phyloP scores from a whole-genome alignment of 139 green algal species.

The Diplosphaera chodatii region DNA sequence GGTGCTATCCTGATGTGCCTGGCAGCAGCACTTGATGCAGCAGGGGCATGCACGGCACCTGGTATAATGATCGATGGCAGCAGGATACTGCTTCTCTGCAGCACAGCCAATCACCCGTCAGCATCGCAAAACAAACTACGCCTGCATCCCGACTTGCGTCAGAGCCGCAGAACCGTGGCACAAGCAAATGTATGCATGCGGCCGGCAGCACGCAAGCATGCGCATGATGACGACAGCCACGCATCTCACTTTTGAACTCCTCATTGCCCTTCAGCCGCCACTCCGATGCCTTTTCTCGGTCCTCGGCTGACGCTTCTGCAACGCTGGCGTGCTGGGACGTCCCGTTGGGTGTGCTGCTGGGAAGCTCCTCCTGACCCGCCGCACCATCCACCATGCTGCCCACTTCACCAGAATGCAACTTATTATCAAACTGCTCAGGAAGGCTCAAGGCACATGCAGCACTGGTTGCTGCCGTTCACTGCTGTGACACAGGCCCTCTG shows the following conservation, averaged over 20 bases:
- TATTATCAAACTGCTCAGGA: too few species aligned
- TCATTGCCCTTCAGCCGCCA: slow-evolving; percentile 34
- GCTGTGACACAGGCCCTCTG: too few species aligned
- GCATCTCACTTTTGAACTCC: slow-evolving; percentile 43
- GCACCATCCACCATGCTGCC: not conserved
- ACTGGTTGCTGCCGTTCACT: too few species aligned
- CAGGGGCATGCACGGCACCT: not conserved
- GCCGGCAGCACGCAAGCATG: too few species aligned
- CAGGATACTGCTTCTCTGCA: slow-evolving; percentile 75
- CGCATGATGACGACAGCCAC: not conserved
- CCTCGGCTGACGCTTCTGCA: not conserved
- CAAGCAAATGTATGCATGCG: not conserved
- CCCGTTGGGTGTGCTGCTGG: not conserved
- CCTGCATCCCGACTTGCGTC: too few species aligned
- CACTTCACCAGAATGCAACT: too few species aligned
- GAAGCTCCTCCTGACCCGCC: not conserved
- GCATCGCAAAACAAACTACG: too few species aligned
- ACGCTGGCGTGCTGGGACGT: not conserved
- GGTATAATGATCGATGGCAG: slow-evolving; percentile 78
- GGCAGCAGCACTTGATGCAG: too few species aligned
- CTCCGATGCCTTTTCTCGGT: slow-evolving; percentile 11
- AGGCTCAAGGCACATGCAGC: too few species aligned
- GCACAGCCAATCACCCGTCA: not conserved
- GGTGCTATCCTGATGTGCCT: too few species aligned
- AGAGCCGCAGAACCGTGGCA: too few species aligned